Evolutionary conservation across 768 basidiomycete species (phyloP), one percentile per base, ranked within the genome.

Genomic region (Lentinula guzmanii): DNA sequence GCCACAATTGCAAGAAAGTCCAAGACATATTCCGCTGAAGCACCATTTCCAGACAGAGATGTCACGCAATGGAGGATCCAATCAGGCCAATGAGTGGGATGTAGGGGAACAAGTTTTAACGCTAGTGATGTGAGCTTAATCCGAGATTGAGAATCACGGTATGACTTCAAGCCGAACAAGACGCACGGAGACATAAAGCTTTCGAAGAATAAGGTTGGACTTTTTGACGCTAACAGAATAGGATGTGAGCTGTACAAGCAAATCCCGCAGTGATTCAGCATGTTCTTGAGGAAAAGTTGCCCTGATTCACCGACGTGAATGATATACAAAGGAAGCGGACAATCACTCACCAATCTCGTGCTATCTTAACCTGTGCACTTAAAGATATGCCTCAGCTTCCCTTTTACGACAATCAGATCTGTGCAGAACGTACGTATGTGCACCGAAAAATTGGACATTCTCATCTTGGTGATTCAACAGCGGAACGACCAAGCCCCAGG

Each of bases 391-490:
- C 1, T 16, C 18, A 50, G 16, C 46, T 50, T 59, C 46, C 48
- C 33, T n/a, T 45, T 45, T 21, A 18, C 5, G 18, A 24, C 43
- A 58, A 15, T 16, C 13, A 45, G 28, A 31, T 16, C 5, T 21
- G 31, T 50, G 6, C 4, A 33, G n/a, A 48, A 60, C 59, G n/a
- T 60, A 60, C 0, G 93, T 97, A 67, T 97, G 95, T 4, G 95
- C 94, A 2, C 94, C 93, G 68, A 93, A 96, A 80, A 96, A 98
- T 70, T 95, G 90, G 9, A 96, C 91, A 68, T 93, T 93, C 57
- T 81, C 80, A 71, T 95, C 89, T 33, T 78, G 74, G 67, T 89
- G 79, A 13, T 86, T 79, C 28, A 94, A 74, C 64, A 95, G 81
- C 0, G 92, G 91, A 39, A 90, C 79, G 18, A 93, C 85, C 52